Base-by-base conservation (phyloP, 2,329 filamentous ascomycete species). In the Talaromyces amestolkiae region DNA sequence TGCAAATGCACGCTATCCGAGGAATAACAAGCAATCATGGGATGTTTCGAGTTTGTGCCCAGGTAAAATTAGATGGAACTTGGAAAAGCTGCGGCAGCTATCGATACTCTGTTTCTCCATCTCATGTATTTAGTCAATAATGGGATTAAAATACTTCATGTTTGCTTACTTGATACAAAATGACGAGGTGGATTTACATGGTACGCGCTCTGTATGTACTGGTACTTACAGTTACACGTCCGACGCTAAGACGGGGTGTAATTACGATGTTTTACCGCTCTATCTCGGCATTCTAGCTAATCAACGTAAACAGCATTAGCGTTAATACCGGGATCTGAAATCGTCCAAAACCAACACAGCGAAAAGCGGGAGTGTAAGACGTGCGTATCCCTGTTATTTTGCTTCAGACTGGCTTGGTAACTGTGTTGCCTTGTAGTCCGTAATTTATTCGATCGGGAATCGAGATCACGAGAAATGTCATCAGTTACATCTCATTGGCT, bases 311-410 rank as follows among this genome's bases (percentile, higher is more conserved):
- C 3, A 54, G 31, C 17, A 35, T 3, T 3, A n/a, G 27, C 3
- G 27, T 53, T 33, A 5, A 56, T 56, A 56, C 53, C 53, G 53
- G 53, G 31, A 15, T 54, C n/a, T 37, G 53, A 39, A 56, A 53
- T 19, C 11, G 11, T 8, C 6, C 27, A 3, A 31, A 31, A 31
- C 27, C 3, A 51, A 10, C 2, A 6, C 47, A 31, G 41, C 9
- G n/a, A 4, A 49, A 33, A 31, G 49, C 10, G 24, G 49, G 49
- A 3, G 27, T n/a, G 49, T 37, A 37, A 5, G 13, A 54, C 17
- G 22, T 4, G 5, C 2, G 27, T 51, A 51, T 3, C 15, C 24
- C 3, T n/a, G 22, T 53, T 6, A 31, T 31, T 19, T 10, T 31
- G 27, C 24, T 33, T 53, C 49, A 33, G 49, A 33, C 49, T 33